Base-by-base conservation (phyloP, 2,329 filamentous ascomycete species). In the Bipolaris sorokiniana region DNA sequence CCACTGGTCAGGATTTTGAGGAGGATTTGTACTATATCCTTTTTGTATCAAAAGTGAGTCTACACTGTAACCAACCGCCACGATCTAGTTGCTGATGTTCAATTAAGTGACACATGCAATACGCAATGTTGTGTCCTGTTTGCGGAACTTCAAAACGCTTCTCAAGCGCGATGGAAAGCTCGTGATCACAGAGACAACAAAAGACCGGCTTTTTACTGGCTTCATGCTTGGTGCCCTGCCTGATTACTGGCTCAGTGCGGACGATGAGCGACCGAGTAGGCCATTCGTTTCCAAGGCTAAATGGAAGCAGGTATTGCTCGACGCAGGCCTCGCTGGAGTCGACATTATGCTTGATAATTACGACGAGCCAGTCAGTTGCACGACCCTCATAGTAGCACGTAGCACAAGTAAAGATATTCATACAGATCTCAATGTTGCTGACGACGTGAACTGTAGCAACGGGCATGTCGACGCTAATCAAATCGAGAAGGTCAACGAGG, bases 161-260 rank as follows among this genome's bases (percentile, higher is more conserved):
- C 57, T 73, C 1, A 63, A 63, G 23, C 78, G 81, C 0, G 79
- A 77, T 2, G 82, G 82, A 1, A 77, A 79, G 44, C 64, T 85
- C 0, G 28, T 83, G 3, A 28, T 82, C 0, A 52, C 78, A 5
- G 82, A 84, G 57, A n/a, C n/a, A 15, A 63, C 53, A 23, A n/a
- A 51, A 11, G 42, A 20, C 10, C 6, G 16, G 23, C 23, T 15
- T 4, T n/a, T 38, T 1, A 16, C 18, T 23, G 50, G 48, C 20
- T 20, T 64, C 5, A 33, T 59, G 11, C 23, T 59, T 7, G 62
- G 62, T 3, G 49, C 53, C 3, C 48, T 60, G 5, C 73, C 60
- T 26, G 48, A 36, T 5, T 66, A 61, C 37, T 64, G 62, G 64
- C 22, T 45, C 28, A 59, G 64, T 13, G 36, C 28, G 13, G 10